Conservation (phyloP, 2,329 filamentous ascomycete genomes). For the Lizonia empirigonia region DNA sequence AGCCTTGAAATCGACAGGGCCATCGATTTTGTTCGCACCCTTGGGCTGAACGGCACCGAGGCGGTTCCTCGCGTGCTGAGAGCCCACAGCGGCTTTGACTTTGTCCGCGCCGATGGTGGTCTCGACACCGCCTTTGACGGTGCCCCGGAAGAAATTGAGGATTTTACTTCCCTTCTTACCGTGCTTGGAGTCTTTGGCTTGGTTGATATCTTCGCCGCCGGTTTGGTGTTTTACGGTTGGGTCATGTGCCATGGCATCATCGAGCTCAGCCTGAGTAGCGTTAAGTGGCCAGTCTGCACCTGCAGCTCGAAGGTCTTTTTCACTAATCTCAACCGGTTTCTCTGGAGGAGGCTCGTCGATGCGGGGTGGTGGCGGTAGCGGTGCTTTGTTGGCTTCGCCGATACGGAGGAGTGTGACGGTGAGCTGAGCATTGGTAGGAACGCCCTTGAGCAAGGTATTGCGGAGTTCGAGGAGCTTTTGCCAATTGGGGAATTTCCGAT, state of each 20-base stretch:
- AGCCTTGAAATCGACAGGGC: conserved; percentile 77
- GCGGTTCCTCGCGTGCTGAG: conserved; percentile 69
- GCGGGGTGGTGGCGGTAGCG: conserved; percentile 67
- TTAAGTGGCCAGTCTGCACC: conserved; percentile 63
- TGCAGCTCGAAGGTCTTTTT: conserved; percentile 57
- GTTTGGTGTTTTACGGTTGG: conserved; percentile 55
- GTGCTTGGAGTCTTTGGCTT: conserved; percentile 53
- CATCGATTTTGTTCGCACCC: conserved; percentile 56
- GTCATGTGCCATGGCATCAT: conserved; percentile 60
- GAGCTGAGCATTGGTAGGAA: conserved; percentile 85
- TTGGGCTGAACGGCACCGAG: conserved; percentile 68
- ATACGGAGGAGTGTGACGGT: conserved; percentile 80
- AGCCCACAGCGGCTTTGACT: conserved; percentile 68
- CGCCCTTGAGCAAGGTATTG: conserved; percentile 77
- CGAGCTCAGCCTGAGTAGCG: conserved; percentile 69
- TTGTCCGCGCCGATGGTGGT: conserved; percentile 74
- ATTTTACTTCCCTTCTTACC: conserved; percentile 58
- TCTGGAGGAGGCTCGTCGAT: conserved; percentile 54
- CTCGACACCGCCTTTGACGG: conserved; percentile 73
- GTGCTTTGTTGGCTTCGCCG: conserved; percentile 80
- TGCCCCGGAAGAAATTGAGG: conserved; percentile 70
- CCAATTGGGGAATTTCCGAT: conserved; percentile 71
- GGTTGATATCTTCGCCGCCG: conserved; percentile 60
- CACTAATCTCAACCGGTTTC: conserved; percentile 56
- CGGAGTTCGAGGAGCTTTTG: conserved; percentile 74